Percentiles rank a stretch among this genome's conserved stretches.
These are phyloP conservation scores for Heliamphora pulchella DNA, from an alignment of 179 eudicot species.

Conservation along the genomic window DNA sequence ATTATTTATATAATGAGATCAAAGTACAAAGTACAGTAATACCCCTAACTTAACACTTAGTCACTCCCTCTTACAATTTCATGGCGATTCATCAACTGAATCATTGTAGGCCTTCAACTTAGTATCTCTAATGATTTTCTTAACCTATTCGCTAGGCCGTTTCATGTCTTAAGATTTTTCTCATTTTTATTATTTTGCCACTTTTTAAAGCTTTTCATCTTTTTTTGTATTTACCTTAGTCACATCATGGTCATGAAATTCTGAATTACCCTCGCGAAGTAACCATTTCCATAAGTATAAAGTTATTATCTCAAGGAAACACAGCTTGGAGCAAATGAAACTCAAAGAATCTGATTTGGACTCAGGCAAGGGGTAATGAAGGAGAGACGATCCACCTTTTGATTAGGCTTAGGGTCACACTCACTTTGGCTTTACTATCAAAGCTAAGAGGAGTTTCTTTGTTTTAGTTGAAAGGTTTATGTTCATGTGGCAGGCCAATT, in stretches of 20 bases:
- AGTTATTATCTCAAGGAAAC: background rate
- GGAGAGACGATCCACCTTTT: background rate
- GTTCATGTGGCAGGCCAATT: conserved; percentile 62
- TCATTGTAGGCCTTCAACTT: no score
- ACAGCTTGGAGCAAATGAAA: background rate
- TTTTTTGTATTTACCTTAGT: no score
- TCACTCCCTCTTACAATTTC: no score
- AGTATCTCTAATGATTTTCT: no score
- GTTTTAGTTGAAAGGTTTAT: conserved; percentile 7
- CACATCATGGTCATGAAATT: background rate
- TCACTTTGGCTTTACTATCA: background rate
- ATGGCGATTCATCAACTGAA: no score
- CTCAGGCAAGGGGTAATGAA: background rate
- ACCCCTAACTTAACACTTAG: no score
- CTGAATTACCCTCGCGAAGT: background rate
- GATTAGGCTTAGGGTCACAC: background rate
- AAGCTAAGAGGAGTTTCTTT: conserved; percentile 5
- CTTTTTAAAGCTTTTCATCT: no score
- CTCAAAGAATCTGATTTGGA: background rate
- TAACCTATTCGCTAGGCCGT: no score
- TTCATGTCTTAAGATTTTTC: no score
- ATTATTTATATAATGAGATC: no score
- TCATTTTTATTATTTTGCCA: no score
- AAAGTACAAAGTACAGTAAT: no score
- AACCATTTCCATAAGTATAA: background rate